Percentiles rank a stretch among this genome's conserved stretches.
These are phyloP conservation scores for Blastobotrys petasosporus DNA, from an alignment of 1,139 yeast genomes.

Conservation along the genomic window DNA sequence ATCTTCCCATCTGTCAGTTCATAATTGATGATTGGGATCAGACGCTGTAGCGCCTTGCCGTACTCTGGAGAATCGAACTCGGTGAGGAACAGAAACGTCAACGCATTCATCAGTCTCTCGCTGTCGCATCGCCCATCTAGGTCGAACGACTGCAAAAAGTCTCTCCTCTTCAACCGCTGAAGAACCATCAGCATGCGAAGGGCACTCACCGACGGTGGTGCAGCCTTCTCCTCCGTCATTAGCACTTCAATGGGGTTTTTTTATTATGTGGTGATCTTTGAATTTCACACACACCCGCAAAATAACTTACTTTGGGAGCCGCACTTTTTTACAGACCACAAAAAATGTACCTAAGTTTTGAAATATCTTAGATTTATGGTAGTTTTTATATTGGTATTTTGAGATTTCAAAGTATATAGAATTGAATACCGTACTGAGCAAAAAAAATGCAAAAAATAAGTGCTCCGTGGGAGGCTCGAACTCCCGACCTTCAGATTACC, in stretches of 20 bases:
- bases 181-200: no score
- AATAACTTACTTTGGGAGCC: no score
- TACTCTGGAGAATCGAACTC: not conserved
- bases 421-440: no score
- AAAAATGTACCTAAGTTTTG: not conserved
- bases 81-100: constrained; percentile 9
- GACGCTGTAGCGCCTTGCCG: not conserved
- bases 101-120: constrained; percentile 5
- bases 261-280: no score
- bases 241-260: no score
- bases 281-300: no score
- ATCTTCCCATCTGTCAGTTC: not conserved
- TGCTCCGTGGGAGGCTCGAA: constrained; percentile 31
- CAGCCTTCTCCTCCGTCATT: no score
- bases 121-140: constrained; percentile 1
- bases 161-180: no score
- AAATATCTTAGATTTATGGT: not conserved
- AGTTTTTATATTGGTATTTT: not conserved
- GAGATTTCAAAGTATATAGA: no score
- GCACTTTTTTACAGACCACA: no score
- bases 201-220: no score
- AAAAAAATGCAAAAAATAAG: constrained; percentile 6
- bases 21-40: not conserved
- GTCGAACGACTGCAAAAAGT: not conserved
- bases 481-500: constrained; percentile 32